These are phyloP conservation scores for Verbascum thapsus DNA, from an alignment of 257 asterid species.

Conservation along the genomic window DNA sequence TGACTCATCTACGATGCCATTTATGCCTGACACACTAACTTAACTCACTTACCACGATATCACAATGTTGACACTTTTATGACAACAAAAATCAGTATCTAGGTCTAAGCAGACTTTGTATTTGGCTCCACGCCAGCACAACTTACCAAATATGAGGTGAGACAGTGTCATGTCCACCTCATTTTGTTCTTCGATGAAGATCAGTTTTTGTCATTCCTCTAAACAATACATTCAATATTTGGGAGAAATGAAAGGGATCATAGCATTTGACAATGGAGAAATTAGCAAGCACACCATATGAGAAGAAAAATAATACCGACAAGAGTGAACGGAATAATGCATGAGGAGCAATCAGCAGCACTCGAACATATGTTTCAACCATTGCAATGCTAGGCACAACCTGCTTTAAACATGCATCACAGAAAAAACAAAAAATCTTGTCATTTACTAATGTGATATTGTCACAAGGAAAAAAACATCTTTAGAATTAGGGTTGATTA, in stretches of 20 bases:
- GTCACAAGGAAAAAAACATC: constrained; percentile 1
- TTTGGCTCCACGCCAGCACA: constrained; percentile 2
- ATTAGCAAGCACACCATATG: constrained; percentile 19
- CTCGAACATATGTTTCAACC: constrained; percentile 95
- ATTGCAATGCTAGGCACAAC: constrained; percentile 93
- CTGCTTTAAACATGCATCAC: constrained; percentile 49
- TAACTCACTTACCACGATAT: background rate
- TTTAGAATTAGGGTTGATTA: too few species aligned
- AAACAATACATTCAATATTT: background rate
- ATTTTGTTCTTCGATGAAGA: constrained; percentile 3
- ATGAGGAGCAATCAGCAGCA: constrained; percentile 89
- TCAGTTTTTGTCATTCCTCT: constrained; percentile 5
- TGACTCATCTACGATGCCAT: too few species aligned
- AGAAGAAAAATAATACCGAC: constrained; percentile 48
- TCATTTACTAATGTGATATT: background rate
- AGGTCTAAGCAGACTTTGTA: constrained; percentile 9
- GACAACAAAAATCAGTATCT: background rate
- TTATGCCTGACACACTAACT: too few species aligned
- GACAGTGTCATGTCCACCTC: background rate
- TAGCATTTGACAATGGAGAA: constrained; percentile 10
- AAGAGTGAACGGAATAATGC: constrained; percentile 86
- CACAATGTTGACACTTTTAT: background rate
- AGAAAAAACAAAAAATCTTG: constrained; percentile 31
- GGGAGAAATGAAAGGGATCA: constrained; percentile 20
- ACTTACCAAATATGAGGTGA: background rate